Percentiles rank a stretch among this genome's conserved stretches.
phyloP scores from a whole-genome alignment of 345 rosid species.

The Bruguiera gymnorhiza region DNA sequence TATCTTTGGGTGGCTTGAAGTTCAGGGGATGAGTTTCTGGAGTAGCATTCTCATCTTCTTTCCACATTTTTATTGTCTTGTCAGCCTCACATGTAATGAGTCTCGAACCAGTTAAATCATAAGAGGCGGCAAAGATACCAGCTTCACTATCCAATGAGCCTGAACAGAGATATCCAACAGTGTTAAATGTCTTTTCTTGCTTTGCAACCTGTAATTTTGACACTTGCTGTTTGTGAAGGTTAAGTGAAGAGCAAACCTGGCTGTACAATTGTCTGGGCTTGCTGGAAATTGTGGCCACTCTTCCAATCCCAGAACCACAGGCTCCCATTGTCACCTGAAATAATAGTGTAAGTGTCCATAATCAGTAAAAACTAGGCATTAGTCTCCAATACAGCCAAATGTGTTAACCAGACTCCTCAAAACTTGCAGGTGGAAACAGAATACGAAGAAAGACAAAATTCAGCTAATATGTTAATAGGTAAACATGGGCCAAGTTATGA shows the following conservation, averaged over 20 bases:
- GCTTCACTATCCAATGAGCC: slow-evolving; percentile 99
- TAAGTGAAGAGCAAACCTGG: slow-evolving; percentile 47
- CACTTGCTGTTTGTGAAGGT: background rate
- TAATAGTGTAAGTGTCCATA: background rate
- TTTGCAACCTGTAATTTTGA: background rate
- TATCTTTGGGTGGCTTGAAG: slow-evolving; percentile 97
- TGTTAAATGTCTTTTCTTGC: background rate
- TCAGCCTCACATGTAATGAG: slow-evolving; percentile 87
- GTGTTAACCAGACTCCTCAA: background rate
- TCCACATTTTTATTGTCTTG: slow-evolving; percentile 98
- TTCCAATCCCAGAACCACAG: slow-evolving; percentile 99
- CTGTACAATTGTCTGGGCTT: slow-evolving; percentile 89
- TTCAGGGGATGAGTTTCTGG: slow-evolving; percentile 92
- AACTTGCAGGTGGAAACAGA: background rate
- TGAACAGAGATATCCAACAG: slow-evolving; percentile 22
- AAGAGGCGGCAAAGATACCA: slow-evolving; percentile 77
- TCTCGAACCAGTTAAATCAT: slow-evolving; percentile 85
- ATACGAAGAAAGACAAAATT: background rate
- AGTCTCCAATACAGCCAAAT: background rate
- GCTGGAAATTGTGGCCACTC: slow-evolving; percentile 98
- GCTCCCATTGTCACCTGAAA: slow-evolving; percentile 93
- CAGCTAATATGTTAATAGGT: background rate
- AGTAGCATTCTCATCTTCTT: slow-evolving; percentile 87
- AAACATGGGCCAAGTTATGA: background rate
- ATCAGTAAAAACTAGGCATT: no score